phyloP scores from a whole-genome alignment of 108 stramenopile species.

The Licmophora abbreviata region DNA sequence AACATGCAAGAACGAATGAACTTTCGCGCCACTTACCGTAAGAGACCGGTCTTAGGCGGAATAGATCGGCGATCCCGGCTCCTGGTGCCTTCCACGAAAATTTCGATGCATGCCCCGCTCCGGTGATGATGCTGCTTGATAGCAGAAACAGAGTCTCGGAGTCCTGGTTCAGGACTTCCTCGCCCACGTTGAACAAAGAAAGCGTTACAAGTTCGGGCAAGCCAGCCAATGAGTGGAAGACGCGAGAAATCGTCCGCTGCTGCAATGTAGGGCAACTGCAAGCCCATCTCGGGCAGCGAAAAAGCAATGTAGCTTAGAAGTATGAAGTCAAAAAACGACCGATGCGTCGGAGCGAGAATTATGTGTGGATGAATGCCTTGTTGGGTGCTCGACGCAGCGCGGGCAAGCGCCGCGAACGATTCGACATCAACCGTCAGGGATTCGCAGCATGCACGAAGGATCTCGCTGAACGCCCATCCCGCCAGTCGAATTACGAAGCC shows the following conservation, averaged over 20 bases:
- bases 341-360: slow-evolving; percentile 79
- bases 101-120: slow-evolving; percentile 38
- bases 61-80: slow-evolving; percentile 75
- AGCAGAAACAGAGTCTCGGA: slow-evolving; percentile 6
- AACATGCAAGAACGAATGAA: too few species aligned
- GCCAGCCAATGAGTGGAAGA: slow-evolving; percentile 68
- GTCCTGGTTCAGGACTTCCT: slow-evolving; percentile 28
- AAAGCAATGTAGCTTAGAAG: slow-evolving; percentile 71
- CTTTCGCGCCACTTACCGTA: too few species aligned
- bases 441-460: slow-evolving; percentile 38
- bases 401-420: slow-evolving; percentile 32
- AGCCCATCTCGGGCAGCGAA: slow-evolving; percentile 72
- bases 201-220: slow-evolving; percentile 39
- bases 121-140: slow-evolving; percentile 9
- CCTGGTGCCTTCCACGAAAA: slow-evolving; percentile 80
- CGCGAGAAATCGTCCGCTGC: slow-evolving; percentile 68
- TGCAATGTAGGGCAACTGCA: slow-evolving; percentile 66
- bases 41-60: slow-evolving; percentile 73
- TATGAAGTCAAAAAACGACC: slow-evolving; percentile 82
- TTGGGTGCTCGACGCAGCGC: slow-evolving; percentile 4
- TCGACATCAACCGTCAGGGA: slow-evolving; percentile 64
- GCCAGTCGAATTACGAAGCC: slow-evolving; percentile 40
- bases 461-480: slow-evolving; percentile 48
- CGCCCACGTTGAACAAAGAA: slow-evolving; percentile 65
- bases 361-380: too few species aligned